phyloP scores from a whole-genome alignment of 1,139 yeast genomes.

The Diutina siamensis region DNA sequence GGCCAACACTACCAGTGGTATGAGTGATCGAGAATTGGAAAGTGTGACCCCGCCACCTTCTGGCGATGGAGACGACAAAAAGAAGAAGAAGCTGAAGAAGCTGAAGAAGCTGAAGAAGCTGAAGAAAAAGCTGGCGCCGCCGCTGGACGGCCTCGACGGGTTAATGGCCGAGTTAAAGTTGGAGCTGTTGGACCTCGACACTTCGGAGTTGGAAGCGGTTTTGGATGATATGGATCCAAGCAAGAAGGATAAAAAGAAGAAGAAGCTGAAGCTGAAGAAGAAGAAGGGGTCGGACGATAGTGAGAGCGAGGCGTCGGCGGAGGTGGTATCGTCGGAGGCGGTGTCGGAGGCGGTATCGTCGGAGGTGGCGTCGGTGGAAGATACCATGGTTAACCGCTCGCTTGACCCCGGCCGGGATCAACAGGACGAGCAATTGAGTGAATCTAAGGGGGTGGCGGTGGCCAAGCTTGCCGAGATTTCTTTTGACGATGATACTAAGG shows the following conservation, averaged over 20 bases:
- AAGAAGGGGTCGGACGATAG: neutral
- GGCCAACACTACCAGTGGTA: neutral
- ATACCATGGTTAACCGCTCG: neutral
- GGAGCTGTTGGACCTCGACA: slow-evolving; percentile 5
- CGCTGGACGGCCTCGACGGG: neutral
- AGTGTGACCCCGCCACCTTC: neutral
- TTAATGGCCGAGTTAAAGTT: neutral
- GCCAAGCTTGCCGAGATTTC: no score
- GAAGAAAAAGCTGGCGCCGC: neutral
- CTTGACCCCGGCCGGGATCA: neutral
- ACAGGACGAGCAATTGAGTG: no score
- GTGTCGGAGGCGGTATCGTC: neutral
- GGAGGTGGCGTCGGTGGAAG: neutral
- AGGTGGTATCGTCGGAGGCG: neutral
- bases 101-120: slow-evolving; percentile 6
- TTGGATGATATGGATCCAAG: neutral
- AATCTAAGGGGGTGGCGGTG: no score
- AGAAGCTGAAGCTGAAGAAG: slow-evolving; percentile 9
- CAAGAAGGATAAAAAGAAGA: slow-evolving; percentile 7
- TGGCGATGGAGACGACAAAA: neutral
- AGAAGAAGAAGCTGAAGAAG: slow-evolving; percentile 7
- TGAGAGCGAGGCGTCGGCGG: neutral
- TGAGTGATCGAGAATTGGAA: neutral
- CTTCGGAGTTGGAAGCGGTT: slow-evolving; percentile 5
- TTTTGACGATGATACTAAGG: no score